Conservation (phyloP, 441 rosid species). For the Isatis lusitanica region DNA sequence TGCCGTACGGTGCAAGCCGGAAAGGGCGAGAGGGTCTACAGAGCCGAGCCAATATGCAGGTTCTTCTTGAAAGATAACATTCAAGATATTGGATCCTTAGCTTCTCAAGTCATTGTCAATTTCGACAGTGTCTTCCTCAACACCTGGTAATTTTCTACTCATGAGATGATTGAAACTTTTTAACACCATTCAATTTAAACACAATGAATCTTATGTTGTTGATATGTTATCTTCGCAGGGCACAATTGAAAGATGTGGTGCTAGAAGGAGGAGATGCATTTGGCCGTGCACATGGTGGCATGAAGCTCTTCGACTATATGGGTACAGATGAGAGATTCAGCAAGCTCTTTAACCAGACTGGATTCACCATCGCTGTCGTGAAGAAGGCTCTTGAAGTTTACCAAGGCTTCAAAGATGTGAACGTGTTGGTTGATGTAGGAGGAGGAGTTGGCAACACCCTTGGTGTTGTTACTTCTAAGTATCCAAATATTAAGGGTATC, state of each 20-base stretch:
- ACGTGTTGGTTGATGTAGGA: conserved; percentile 37
- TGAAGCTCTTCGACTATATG: conserved; percentile 37
- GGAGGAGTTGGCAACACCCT: conserved; percentile 39
- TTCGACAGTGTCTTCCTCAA: conserved; percentile 26
- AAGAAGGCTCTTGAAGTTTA: conserved; percentile 37
- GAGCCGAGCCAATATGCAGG: conserved; percentile 32
- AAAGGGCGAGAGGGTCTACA: conserved; percentile 19
- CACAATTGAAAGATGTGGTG: conserved; percentile 36
- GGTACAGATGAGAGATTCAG: conserved; percentile 40
- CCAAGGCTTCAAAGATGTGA: conserved; percentile 31
- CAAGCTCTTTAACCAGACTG: conserved; percentile 42
- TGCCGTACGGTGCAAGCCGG: neutral
- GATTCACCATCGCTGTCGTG: conserved; percentile 23
- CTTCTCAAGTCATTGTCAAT: conserved; percentile 29
- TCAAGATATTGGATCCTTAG: conserved; percentile 32
- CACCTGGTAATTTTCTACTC: conserved; percentile 20
- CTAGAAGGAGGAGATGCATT: conserved; percentile 28
- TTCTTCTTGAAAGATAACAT: conserved; percentile 31
- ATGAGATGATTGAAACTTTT: neutral
- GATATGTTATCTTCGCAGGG: neutral
- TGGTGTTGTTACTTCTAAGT: conserved; percentile 34
- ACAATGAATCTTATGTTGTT: neutral
- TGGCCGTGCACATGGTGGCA: conserved; percentile 44
- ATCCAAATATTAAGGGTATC: conserved; percentile 38
- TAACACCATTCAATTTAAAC: neutral